Conservation (phyloP, 495 filamentous ascomycete genomes). For the Aspergillus sclerotioniger region DNA sequence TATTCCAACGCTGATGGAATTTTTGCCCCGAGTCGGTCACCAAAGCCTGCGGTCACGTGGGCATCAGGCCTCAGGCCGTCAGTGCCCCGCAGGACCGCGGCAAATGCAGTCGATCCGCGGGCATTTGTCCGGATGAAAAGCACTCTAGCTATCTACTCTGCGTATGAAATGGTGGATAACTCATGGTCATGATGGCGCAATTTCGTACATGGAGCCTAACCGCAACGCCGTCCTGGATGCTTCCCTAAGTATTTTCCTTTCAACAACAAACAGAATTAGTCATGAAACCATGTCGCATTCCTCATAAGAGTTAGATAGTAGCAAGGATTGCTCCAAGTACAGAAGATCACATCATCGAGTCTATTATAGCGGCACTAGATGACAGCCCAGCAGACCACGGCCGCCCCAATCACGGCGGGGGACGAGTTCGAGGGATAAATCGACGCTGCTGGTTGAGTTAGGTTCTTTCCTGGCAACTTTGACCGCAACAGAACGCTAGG, state of each 20-base stretch:
- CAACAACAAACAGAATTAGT: slow-evolving; percentile 5
- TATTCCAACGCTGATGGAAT: slow-evolving; percentile 39
- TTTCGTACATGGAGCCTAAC: background rate
- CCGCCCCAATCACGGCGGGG: slow-evolving; percentile 85
- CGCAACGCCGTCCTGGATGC: slow-evolving; percentile 4
- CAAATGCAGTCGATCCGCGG: background rate
- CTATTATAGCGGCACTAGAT: slow-evolving; percentile 68
- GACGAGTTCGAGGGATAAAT: slow-evolving; percentile 66
- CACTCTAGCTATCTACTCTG: background rate
- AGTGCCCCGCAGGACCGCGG: slow-evolving; percentile 17
- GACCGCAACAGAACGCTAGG: slow-evolving; percentile 62
- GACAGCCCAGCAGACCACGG: slow-evolving; percentile 82
- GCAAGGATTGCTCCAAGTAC: background rate
- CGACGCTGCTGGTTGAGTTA: slow-evolving; percentile 41
- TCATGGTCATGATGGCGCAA: background rate
- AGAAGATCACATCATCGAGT: background rate
- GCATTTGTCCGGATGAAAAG: too few relatives aligned
- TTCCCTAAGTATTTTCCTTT: background rate
- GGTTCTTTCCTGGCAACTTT: slow-evolving; percentile 59
- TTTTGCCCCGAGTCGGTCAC: slow-evolving; percentile 45
- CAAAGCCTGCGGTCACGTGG: slow-evolving; percentile 37
- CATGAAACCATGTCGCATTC: slow-evolving; percentile 22
- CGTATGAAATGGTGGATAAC: background rate
- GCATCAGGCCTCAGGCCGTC: slow-evolving; percentile 25
- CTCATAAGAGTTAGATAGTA: slow-evolving; percentile 8